Conservation (phyloP, 768 basidiomycete genomes). For the Rhodotorula diobovata region DNA sequence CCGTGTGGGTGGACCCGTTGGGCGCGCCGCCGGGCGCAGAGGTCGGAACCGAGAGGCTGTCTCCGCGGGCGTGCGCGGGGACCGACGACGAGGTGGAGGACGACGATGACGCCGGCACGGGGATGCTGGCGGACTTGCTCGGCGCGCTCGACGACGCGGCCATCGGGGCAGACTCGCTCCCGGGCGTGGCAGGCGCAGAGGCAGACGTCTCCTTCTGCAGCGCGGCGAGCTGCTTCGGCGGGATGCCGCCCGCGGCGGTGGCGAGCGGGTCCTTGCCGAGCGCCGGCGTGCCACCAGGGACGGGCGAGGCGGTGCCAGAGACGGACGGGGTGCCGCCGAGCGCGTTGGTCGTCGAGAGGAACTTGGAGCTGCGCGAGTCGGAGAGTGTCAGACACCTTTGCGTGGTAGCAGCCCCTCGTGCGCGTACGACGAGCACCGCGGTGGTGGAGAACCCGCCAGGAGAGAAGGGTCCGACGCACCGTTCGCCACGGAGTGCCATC, state of each 20-base stretch:
- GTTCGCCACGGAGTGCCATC: slow-evolving; percentile 90
- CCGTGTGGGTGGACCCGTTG: slow-evolving; percentile 7
- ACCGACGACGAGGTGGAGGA: neutral
- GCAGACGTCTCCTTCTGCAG: slow-evolving; percentile 51
- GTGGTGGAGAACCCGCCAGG: no score
- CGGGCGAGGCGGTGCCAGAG: slow-evolving; percentile 28
- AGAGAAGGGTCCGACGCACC: slow-evolving; percentile 53
- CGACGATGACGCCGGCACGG: neutral
- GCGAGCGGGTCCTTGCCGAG: slow-evolving; percentile 4
- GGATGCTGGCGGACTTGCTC: neutral
- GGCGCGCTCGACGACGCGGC: slow-evolving; percentile 55
- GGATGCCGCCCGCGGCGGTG: slow-evolving; percentile 45
- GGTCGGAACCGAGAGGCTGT: neutral
- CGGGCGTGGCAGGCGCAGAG: no score
- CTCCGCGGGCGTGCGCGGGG: neutral
- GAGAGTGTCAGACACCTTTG: neutral
- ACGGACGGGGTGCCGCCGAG: slow-evolving; percentile 23
- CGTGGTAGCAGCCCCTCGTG: no score
- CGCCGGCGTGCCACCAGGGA: slow-evolving; percentile 5
- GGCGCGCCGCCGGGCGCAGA: neutral
- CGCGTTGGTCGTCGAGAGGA: slow-evolving; percentile 34
- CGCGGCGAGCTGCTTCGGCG: slow-evolving; percentile 63
- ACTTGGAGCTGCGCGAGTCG: slow-evolving; percentile 22
- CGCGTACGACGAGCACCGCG: neutral
- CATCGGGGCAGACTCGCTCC: slow-evolving; percentile 48